Conservation (phyloP, 345 rosid genomes). For the Gossypium stocksii region DNA sequence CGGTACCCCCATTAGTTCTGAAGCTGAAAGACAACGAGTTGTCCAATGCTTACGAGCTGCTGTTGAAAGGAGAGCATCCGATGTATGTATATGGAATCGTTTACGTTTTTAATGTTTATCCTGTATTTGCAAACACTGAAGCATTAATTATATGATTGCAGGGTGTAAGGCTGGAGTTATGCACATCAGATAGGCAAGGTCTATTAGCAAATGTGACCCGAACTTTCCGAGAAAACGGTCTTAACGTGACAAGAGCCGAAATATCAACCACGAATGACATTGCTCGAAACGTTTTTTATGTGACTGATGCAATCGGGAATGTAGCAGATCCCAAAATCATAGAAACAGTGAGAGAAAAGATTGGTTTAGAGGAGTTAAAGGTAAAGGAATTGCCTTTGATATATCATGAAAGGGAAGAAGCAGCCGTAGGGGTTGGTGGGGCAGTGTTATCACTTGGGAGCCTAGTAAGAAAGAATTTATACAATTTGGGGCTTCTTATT, state of each 20-base stretch:
- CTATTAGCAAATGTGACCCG: slow-evolving; percentile 81
- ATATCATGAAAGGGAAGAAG: slow-evolving; percentile 45
- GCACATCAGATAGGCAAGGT: slow-evolving; percentile 56
- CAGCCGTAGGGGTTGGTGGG: slow-evolving; percentile 57
- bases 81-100: slow-evolving; percentile 32
- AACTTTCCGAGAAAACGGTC: slow-evolving; percentile 87
- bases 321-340: slow-evolving; percentile 55
- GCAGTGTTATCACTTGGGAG: slow-evolving; percentile 76
- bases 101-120: not conserved
- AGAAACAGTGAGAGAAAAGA: slow-evolving; percentile 64
- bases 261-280: slow-evolving; percentile 57
- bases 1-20: slow-evolving; percentile 91
- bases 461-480: slow-evolving; percentile 76
- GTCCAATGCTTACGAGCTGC: slow-evolving; percentile 87
- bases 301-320: slow-evolving; percentile 67
- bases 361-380: slow-evolving; percentile 52
- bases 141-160: slow-evolving; percentile 20
- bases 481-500: slow-evolving; percentile 74
- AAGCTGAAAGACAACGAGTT: slow-evolving; percentile 87
- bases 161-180: slow-evolving; percentile 84
- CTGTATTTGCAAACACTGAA: slow-evolving; percentile 5
- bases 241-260: slow-evolving; percentile 90
- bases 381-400: slow-evolving; percentile 79
- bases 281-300: slow-evolving; percentile 69
- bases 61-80: slow-evolving; percentile 72